Evolutionary conservation across 495 filamentous ascomycete genomes (phyloP), one percentile per base, ranked within the genome.

Genomic region (Talaromyces proteolyticus): DNA sequence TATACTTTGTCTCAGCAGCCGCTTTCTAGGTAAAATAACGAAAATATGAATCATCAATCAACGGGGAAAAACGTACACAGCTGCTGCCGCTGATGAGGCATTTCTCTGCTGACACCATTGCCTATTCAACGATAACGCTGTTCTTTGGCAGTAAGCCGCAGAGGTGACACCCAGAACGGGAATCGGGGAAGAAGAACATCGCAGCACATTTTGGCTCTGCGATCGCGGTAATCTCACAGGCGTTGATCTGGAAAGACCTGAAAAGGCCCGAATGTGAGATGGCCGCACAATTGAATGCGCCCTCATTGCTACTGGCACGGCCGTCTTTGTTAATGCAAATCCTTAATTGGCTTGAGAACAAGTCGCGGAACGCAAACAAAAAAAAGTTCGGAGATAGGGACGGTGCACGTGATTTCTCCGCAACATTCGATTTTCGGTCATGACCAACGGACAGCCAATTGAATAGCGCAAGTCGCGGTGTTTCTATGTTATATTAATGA

Each of bases 321-420:
- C 4, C n/a, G n/a, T n/a, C n/a, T n/a, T n/a, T n/a, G n/a, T n/a
- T n/a, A n/a, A n/a, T n/a, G n/a, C n/a, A n/a, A n/a, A n/a, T 14
- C 29, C 8, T 34, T 2, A 34, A 34, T 34, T 4, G 29, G 29
- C 29, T 34, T 34, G 2, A 10, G 29, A 14, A 1, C 29, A n/a
- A 34, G 29, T 34, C 29, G 29, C 29, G 29, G 29, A 29, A 34
- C 4, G 29, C 29, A 34, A 34, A 49, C 20, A 23, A 68, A 73
- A 70, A 73, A 73, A 73, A 66, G 66, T 69, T 71, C 63, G 65
- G 69, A 65, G 64, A 71, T 68, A 74, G 70, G 66, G 53, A 72
- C 70, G 46, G 21, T 20, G 56, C 71, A 74, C 71, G 71, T 74
- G 71, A 64, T 23, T 23, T 21, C 29, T 34, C 29, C 29, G 29